Evolutionary conservation across 352 stramenopile genomes (phyloP), one percentile per base, ranked within the genome.

Genomic region (Globisporangium okanoganense): DNA sequence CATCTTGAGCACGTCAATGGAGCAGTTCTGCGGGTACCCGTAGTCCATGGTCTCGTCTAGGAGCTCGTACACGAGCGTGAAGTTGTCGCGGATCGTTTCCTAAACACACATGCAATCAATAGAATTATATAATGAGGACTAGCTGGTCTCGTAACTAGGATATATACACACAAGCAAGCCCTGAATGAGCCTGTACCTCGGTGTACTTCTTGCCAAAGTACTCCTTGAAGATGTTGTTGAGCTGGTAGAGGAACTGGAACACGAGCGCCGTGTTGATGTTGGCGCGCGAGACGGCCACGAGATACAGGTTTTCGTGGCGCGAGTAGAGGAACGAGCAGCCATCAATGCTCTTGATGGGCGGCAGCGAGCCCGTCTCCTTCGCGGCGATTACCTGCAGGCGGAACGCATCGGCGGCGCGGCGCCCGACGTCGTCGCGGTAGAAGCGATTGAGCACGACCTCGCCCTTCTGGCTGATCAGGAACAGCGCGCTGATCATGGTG

Each of bases 11-110:
- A 99, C 92, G 76, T 99, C 97, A 36, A 98, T 97, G 24, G 94
- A 94, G 72, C 94, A 98, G 75, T 98, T 99, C 82, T 99, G 97
- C 29, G 97, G 97, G 76, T 99, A 99, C 6, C 97, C 97, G 87
- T 98, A 98, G 78, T 99, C 97, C 94, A 99, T 99, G 6, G 96
- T 99, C 71, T 99, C 96, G 65, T 99, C 97, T 68, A 99, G 92
- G 31, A 99, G 85, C 81, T 99, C 97, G 64, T 99, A 99, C 62
- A 99, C 96, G 33, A 99, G 82, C 51, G 97, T 99, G 78, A 99
- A 99, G 76, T 99, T 99, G 72, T 98, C 97, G 44, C 95, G 85
- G 63, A 99, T 95, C 53, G 89, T 95, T 58, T 98, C 97, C 70
- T 80, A 43, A 7, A 7, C 3, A 55, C 16, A 41, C 18, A 16